A percentile compares a stretch with the other conserved stretches of the same genome.
Conservation (phyloP, 768 basidiomycete species). For the Pholiota conissans region DNA sequence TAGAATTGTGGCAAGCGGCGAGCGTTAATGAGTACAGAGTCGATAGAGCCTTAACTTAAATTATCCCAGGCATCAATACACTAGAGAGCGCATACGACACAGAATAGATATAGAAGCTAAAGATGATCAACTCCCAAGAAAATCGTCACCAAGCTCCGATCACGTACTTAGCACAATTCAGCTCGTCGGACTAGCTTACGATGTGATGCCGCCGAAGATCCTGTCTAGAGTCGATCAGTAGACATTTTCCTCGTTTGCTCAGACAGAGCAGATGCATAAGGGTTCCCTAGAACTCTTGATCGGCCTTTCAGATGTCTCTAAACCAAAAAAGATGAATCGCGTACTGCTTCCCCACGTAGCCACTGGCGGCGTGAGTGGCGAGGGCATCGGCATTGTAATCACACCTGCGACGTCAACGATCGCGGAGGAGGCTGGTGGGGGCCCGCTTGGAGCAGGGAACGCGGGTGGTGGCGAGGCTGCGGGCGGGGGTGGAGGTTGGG, state of each 20-base stretch:
- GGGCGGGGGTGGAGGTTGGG: conserved; percentile 1
- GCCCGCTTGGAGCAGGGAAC: neutral
- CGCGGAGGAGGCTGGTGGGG: neutral
- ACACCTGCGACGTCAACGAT: neutral
- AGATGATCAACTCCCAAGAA: too few relatives aligned
- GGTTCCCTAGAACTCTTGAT: conserved; percentile 29
- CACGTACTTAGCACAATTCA: too few relatives aligned
- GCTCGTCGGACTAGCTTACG: too few relatives aligned
- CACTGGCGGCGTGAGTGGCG: conserved; percentile 8
- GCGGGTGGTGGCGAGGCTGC: conserved; percentile 1
- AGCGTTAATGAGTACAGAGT: too few relatives aligned
- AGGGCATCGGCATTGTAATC: neutral
- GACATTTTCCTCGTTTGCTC: conserved; percentile 18
- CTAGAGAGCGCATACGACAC: too few relatives aligned
- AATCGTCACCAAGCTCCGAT: too few relatives aligned
- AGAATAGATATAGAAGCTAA: too few relatives aligned
- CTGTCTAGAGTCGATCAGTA: neutral
- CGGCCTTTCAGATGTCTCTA: conserved; percentile 4
- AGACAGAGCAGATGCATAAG: conserved; percentile 35
- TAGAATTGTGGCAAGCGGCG: too few relatives aligned
- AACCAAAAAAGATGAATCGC: conserved; percentile 9
- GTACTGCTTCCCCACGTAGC: conserved; percentile 32
- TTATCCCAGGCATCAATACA: too few relatives aligned
- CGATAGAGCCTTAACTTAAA: too few relatives aligned
- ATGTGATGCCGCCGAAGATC: neutral